Evolutionary conservation across 345 rosid species (phyloP).

Genomic region (Linum trigynum): DNA sequence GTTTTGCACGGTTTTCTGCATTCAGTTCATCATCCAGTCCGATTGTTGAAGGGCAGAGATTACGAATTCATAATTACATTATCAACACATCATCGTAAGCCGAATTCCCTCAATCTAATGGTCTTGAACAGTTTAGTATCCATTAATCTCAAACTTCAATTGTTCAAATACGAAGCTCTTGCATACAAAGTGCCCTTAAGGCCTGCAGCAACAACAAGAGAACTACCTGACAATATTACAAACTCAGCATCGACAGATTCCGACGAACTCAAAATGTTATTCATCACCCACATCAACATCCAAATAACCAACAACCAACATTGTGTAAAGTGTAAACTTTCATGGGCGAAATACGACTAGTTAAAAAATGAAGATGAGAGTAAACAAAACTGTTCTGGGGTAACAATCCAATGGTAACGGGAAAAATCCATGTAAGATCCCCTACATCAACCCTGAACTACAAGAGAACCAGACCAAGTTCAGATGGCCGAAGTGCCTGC

Average conservation of each 20-base stretch:
- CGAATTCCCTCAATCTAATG: no score
- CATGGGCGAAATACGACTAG: neutral
- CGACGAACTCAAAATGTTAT: neutral
- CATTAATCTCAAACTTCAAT: no score
- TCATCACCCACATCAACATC: neutral
- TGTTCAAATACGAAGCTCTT: no score
- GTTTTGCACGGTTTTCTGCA: no score
- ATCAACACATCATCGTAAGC: no score
- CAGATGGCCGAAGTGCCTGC: constrained; percentile 50
- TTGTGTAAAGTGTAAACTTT: neutral
- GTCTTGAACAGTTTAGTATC: no score
- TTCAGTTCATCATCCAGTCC: no score
- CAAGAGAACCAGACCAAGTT: constrained; percentile 84
- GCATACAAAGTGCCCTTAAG: no score
- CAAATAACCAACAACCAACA: neutral
- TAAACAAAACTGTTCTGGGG: neutral
- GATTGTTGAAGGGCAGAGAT: no score
- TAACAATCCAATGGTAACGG: neutral
- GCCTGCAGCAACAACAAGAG: no score
- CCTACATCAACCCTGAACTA: constrained; percentile 19
- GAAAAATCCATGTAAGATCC: neutral
- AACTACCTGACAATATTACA: neutral
- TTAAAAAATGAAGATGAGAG: neutral
- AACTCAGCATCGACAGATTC: neutral
- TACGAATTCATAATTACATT: no score